Percentiles rank a stretch among this genome's conserved stretches.
These are phyloP conservation scores for Cylindrodendrum hubeiense DNA, from an alignment of 2,329 filamentous ascomycete species.

Conservation along the genomic window DNA sequence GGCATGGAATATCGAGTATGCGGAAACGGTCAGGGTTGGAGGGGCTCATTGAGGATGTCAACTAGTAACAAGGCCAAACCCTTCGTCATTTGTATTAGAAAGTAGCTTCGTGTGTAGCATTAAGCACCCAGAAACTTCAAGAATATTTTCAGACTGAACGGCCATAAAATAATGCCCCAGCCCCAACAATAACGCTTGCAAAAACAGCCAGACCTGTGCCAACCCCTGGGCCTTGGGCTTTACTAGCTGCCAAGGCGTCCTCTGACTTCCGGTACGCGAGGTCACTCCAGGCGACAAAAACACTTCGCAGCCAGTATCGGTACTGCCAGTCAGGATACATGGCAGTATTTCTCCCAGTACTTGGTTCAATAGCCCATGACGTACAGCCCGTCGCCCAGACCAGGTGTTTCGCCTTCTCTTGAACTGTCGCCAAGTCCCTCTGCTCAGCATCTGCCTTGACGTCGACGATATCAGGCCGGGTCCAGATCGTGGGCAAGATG, in stretches of 20 bases:
- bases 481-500: not conserved
- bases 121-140: no score
- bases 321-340: slow-evolving; percentile 67
- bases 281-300: slow-evolving; percentile 56
- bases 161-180: slow-evolving; percentile 9
- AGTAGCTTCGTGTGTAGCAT: no score
- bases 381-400: slow-evolving; percentile 64
- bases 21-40: no score
- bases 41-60: no score
- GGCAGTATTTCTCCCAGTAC: slow-evolving; percentile 61
- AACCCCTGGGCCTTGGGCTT: not conserved
- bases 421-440: slow-evolving; percentile 50
- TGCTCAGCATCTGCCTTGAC: slow-evolving; percentile 47
- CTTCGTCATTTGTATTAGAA: no score
- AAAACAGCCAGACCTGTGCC: not conserved
- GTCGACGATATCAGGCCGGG: slow-evolving; percentile 42
- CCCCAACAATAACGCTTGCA: not conserved
- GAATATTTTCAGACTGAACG: not conserved
- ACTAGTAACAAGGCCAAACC: no score
- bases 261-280: slow-evolving; percentile 41
- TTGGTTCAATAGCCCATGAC: slow-evolving; percentile 63
- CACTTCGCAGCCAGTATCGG: slow-evolving; percentile 60
- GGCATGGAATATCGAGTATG: no score
- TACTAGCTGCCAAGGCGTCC: not conserved
- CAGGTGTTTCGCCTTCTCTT: slow-evolving; percentile 54